Evolutionary conservation across 208 protist species (phyloP).

Genomic region (Wallacemonas sp.): DNA sequence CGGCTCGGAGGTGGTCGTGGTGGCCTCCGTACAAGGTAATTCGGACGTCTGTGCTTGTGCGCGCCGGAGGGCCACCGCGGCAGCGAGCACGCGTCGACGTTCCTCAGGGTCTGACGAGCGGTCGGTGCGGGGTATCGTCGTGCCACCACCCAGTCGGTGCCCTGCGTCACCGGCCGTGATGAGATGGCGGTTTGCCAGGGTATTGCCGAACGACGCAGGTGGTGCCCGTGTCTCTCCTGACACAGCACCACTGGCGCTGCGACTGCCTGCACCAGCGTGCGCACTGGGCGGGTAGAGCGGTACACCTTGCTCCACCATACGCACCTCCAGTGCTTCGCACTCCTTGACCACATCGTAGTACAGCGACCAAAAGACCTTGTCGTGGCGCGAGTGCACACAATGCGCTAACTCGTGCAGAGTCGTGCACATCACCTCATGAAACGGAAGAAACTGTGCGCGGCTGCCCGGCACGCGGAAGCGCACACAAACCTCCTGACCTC

Average conservation of each 20-base stretch:
- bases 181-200: neutral
- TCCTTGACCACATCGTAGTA: constrained; percentile 76
- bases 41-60: neutral
- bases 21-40: too few species aligned
- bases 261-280: too few species aligned
- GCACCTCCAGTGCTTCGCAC: constrained; percentile 64
- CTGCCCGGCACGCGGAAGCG: constrained; percentile 69
- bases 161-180: neutral
- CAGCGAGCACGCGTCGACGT: constrained; percentile 12
- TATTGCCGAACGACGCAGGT: too few species aligned
- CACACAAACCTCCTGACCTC: constrained; percentile 74
- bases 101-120: constrained; percentile 1
- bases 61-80: constrained; percentile 9
- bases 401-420: constrained; percentile 90
- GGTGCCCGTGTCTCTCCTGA: too few species aligned
- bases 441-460: constrained; percentile 75
- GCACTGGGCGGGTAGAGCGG: constrained; percentile 32
- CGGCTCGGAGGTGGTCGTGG: neutral
- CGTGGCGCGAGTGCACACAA: constrained; percentile 56
- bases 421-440: constrained; percentile 83
- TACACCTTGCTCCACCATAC: constrained; percentile 27
- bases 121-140: neutral
- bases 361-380: constrained; percentile 71
- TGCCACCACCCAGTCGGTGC: neutral
- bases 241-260: too few species aligned